Evolutionary conservation across 345 rosid species (phyloP), one percentile per base, ranked within the genome.

Genomic region (Syzygium grande): DNA sequence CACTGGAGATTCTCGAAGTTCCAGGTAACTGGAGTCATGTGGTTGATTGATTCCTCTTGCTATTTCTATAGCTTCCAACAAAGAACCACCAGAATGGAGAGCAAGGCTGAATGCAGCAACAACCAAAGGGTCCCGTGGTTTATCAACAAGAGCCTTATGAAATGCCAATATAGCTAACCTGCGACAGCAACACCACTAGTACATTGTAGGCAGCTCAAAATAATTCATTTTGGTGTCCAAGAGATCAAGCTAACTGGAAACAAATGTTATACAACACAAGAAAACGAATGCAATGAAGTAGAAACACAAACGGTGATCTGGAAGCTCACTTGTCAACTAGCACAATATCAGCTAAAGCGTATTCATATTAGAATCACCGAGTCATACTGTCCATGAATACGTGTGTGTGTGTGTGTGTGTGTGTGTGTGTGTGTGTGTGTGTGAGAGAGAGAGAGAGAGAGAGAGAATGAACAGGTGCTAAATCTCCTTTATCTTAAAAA

Each of bases 131-230:
- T 94, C 94, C 91, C 97, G 92, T 68, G 97, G 98, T 88, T 93
- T 88, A 90, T 93, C 94, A 16, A 88, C 90, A 58, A 98, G 89
- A 51, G 98, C 98, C 88, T 93, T 91, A 89, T 98, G 99, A 89
- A 98, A 97, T 43, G 96, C 99, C 88, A 97, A 90, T 68, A 96
- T 90, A 61, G 93, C 96, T 87, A 96, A 79, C 99, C 99, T 98
- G 94, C 65, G 84, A 21, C 41, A 46, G 52, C 53, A 55, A 38
- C 53, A 46, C 49, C 6, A 61, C 9, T 68, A 27, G 13, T 86
- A 51, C 10, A 23, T 29, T 23, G 22, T 78, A 51, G 46, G 58
- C 21, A 21, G 58, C 21, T 85, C 23, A 10, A 65, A 22, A 78
- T n/a, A 43, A 43, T 59, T 53, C 49, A 84, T 54, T 84, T 29